A percentile compares a stretch with the other conserved stretches of the same genome.
phyloP scores from a whole-genome alignment of 1,139 yeast genomes.

The Debaryomyces nepalensis region DNA sequence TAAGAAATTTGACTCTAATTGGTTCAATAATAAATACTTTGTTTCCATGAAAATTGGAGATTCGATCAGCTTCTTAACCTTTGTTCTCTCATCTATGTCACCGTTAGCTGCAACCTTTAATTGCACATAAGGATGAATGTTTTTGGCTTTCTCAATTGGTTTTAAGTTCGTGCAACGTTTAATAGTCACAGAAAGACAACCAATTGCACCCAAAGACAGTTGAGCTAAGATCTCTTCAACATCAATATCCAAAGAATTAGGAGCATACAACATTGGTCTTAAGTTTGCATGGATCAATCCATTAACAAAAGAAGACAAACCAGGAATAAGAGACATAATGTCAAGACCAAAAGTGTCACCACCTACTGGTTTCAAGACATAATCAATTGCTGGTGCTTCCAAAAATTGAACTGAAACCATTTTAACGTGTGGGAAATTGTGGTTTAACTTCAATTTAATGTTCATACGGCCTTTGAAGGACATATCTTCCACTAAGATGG shows the following conservation, averaged over 20 bases:
- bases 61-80: constrained; percentile 56
- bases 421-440: constrained; percentile 74
- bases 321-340: constrained; percentile 82
- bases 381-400: constrained; percentile 79
- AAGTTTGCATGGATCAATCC: constrained; percentile 68
- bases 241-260: constrained; percentile 74
- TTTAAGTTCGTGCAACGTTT: constrained; percentile 57
- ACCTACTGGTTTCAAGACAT: constrained; percentile 83
- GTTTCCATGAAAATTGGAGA: constrained; percentile 71
- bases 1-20: constrained; percentile 59
- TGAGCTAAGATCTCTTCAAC: constrained; percentile 71
- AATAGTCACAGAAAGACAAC: constrained; percentile 67
- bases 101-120: constrained; percentile 51
- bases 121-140: constrained; percentile 65
- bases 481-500: constrained; percentile 79
- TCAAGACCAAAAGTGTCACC: constrained; percentile 85
- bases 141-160: constrained; percentile 42
- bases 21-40: constrained; percentile 59
- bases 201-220: constrained; percentile 66
- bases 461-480: constrained; percentile 74
- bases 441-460: constrained; percentile 62
- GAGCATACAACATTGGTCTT: constrained; percentile 82
- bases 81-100: constrained; percentile 53
- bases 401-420: constrained; percentile 70
- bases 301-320: constrained; percentile 74